Conservation (phyloP, 257 asterid species). For the Cinchona pubescens region DNA sequence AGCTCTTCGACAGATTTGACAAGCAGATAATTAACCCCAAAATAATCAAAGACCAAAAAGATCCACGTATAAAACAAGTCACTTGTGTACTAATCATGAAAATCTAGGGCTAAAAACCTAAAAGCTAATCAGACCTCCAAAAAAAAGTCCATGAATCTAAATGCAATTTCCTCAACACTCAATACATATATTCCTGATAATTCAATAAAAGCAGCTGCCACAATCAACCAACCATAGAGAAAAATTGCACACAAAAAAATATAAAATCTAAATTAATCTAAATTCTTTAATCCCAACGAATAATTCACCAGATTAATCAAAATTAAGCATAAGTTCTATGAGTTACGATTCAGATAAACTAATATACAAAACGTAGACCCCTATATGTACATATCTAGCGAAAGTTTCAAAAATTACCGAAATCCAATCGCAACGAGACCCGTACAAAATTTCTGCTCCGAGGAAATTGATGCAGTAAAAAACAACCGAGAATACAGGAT, state of each 20-base stretch:
- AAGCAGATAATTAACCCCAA: neutral
- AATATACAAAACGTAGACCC: neutral
- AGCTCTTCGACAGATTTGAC: neutral
- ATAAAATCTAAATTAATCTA: neutral
- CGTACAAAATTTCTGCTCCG: neutral
- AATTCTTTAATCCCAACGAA: neutral
- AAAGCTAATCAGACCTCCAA: neutral
- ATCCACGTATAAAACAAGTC: neutral
- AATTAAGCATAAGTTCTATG: neutral
- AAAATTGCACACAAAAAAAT: neutral
- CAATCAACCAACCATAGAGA: neutral
- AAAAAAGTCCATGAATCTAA: no score
- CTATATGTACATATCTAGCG: neutral
- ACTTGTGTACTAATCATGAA: neutral
- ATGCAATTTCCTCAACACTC: neutral
- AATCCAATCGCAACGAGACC: constrained; percentile 1
- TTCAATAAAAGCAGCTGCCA: neutral
- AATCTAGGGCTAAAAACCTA: neutral
- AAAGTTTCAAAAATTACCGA: constrained; percentile 7
- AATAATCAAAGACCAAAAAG: neutral
- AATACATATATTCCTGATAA: neutral
- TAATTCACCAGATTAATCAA: neutral
- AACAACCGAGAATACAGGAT: neutral
- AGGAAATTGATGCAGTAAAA: neutral
- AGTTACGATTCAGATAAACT: neutral